Conservation (phyloP, 805 yeast genomes). For the Saccharomycopsis olivae region DNA sequence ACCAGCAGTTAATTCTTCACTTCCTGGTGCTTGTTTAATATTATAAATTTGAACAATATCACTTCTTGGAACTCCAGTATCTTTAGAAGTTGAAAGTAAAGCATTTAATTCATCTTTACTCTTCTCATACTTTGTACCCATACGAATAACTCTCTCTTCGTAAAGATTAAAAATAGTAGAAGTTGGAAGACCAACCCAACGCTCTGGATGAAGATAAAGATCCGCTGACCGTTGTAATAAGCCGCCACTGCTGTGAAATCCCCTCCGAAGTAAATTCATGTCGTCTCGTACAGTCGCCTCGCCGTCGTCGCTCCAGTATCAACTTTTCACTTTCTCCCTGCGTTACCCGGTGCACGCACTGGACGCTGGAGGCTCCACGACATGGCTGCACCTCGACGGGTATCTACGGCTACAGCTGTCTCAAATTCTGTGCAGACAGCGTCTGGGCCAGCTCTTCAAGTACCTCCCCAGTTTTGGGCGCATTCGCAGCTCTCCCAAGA, state of each 20-base stretch:
- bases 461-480: too few species aligned
- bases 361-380: too few species aligned
- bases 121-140: slow-evolving; percentile 42
- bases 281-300: too few species aligned
- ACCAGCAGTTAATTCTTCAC: slow-evolving; percentile 25
- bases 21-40: slow-evolving; percentile 32
- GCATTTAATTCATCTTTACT: slow-evolving; percentile 47
- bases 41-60: slow-evolving; percentile 13
- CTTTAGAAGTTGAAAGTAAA: slow-evolving; percentile 36
- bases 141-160: slow-evolving; percentile 42
- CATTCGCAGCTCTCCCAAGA: too few species aligned
- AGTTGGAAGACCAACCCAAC: slow-evolving; percentile 62
- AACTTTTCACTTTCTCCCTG: too few species aligned
- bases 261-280: too few species aligned
- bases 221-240: not conserved
- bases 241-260: not conserved
- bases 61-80: slow-evolving; percentile 29
- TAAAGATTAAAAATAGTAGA: slow-evolving; percentile 52
- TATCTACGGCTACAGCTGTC: too few species aligned
- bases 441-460: too few species aligned
- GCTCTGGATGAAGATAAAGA: slow-evolving; percentile 49
- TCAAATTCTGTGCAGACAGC: too few species aligned
- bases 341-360: too few species aligned
- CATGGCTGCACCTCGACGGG: too few species aligned
- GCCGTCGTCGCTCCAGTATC: too few species aligned